phyloP scores from a whole-genome alignment of 2,329 filamentous ascomycete species.

The Ascochyta pisi region DNA sequence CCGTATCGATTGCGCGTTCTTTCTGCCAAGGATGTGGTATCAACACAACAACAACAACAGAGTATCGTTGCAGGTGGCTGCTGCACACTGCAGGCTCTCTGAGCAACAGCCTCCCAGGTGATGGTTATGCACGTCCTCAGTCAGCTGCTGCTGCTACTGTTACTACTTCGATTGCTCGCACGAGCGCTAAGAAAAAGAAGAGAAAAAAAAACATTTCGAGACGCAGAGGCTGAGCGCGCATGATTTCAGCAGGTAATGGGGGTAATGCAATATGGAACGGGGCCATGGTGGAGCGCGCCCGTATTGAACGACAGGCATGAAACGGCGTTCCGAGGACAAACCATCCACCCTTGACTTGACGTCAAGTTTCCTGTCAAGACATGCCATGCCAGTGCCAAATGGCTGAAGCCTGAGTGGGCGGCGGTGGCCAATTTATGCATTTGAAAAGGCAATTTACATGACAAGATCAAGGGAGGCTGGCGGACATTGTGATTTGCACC shows the following conservation, averaged over 20 bases:
- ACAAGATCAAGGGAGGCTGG: slow-evolving; percentile 16
- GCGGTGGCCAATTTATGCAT: slow-evolving; percentile 12
- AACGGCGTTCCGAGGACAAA: slow-evolving; percentile 17
- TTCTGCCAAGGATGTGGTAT: slow-evolving; percentile 2
- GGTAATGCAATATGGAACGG: slow-evolving; percentile 12
- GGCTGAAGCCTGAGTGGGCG: slow-evolving; percentile 9
- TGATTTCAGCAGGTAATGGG: slow-evolving; percentile 14
- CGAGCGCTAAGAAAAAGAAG: neutral
- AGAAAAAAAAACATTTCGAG: neutral
- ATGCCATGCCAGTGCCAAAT: slow-evolving; percentile 4
- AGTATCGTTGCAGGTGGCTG: neutral
- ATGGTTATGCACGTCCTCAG: neutral
- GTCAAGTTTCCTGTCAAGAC: slow-evolving; percentile 16
- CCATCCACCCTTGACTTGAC: slow-evolving; percentile 17
- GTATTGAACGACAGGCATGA: slow-evolving; percentile 18
- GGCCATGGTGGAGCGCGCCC: slow-evolving; percentile 9
- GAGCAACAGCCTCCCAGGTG: neutral
- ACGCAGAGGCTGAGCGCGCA: slow-evolving; percentile 9
- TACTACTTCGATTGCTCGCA: neutral
- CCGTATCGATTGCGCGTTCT: slow-evolving; percentile 35
- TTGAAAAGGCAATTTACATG: slow-evolving; percentile 12
- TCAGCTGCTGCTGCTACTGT: neutral
- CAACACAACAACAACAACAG: slow-evolving; percentile 5
- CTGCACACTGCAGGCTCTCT: neutral
- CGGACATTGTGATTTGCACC: slow-evolving; percentile 11